Evolutionary conservation across 495 filamentous ascomycete species (phyloP).

Genomic region (Opeltia flavorubescens): DNA sequence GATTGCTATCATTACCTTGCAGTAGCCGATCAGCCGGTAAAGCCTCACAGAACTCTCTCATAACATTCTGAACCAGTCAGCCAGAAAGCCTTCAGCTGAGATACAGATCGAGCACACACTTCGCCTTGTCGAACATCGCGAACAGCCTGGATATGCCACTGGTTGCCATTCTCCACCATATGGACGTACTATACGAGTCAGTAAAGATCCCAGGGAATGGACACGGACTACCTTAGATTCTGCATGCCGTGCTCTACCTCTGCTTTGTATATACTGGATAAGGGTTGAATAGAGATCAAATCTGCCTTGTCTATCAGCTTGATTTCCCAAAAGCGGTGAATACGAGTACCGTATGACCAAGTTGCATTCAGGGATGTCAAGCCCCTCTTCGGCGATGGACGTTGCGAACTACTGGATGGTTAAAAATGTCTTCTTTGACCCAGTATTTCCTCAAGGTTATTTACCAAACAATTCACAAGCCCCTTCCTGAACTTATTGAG

Average conservation of each 20-base stretch:
- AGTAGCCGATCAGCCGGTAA: slow-evolving; percentile 67
- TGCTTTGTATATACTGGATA: slow-evolving; percentile 92
- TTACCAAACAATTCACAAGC: slow-evolving; percentile 65
- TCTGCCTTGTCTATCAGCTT: slow-evolving; percentile 17
- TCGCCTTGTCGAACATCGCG: slow-evolving; percentile 41
- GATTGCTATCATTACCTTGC: slow-evolving; percentile 41
- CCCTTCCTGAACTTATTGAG: slow-evolving; percentile 67
- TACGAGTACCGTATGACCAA: slow-evolving; percentile 49
- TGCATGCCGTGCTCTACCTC: slow-evolving; percentile 69
- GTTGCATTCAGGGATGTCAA: slow-evolving; percentile 95
- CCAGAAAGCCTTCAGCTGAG: background rate
- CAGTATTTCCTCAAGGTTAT: background rate
- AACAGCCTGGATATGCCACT: slow-evolving; percentile 38
- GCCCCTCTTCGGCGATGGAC: slow-evolving; percentile 84
- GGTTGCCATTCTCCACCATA: slow-evolving; percentile 63
- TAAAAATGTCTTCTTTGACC: background rate
- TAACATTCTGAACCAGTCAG: slow-evolving; percentile 32
- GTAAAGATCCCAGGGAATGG: background rate
- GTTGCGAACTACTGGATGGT: slow-evolving; percentile 52
- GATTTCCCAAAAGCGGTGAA: background rate
- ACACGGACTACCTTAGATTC: slow-evolving; percentile 41
- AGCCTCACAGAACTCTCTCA: slow-evolving; percentile 60
- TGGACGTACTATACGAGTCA: slow-evolving; percentile 48
- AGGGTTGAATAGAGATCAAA: slow-evolving; percentile 86
- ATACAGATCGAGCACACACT: slow-evolving; percentile 18